Evolutionary conservation across 179 eudicot species (phyloP), one percentile per base, ranked within the genome.

Genomic region (Amaranthus tricolor): DNA sequence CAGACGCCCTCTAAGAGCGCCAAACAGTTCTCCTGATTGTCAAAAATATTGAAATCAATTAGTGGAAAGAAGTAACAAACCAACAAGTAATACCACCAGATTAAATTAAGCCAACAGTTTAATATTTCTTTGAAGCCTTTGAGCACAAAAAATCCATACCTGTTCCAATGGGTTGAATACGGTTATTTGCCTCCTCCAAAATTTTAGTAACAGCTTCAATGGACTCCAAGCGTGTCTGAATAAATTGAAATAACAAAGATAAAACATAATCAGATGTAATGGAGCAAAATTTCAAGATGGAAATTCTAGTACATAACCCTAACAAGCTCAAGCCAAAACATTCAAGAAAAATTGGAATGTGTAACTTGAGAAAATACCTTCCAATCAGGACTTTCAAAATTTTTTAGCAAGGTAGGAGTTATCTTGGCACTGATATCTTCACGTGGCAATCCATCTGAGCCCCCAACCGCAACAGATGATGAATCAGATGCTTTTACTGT

Each of bases 351-450:
- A 13, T 55, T 54, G 16, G 10, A 65, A 21, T 15, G 17, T 50
- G 5, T 6, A 43, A 7, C 8, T 20, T 12, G 17, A 12, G 56
- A 55, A 15, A 61, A 58, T 73, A 96, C 99, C 99, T 94, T 96
- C 99, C 99, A 96, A 75, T 96, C 99, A 71, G 98, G 80, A 85
- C 97, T 94, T 83, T 93, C 99, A 62, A 94, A 86, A 73, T 94
- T 91, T 82, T 96, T 96, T 45, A 96, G 84, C 82, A 96, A 76
- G 45, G 86, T 68, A 31, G 98, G 91, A 43, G 99, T 94, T 58
- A 94, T 81, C 83, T 89, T 96, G 75, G 92, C 90, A 85, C 98
- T 94, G 62, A 96, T 90, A 79, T 96, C 99, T 90, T 96, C 99
- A 21, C 98, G 96, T 70, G 97, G 99, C 71, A 96, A 84, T 77